Evolutionary conservation across 2,329 filamentous ascomycete genomes (phyloP).

Genomic region (Xylariaceae sp.): DNA sequence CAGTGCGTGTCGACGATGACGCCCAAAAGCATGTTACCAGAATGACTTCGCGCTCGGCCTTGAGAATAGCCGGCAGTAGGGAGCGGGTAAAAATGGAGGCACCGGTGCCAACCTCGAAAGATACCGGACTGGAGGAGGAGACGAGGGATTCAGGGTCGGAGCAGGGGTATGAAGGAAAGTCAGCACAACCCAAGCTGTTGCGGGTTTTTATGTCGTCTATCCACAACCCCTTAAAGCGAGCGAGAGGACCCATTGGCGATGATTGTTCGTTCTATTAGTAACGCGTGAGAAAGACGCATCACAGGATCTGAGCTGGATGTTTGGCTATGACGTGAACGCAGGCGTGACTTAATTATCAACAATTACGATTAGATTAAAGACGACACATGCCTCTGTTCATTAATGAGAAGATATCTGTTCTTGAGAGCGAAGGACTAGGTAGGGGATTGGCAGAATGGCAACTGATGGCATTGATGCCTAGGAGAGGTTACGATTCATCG

Average conservation of each 20-base stretch:
- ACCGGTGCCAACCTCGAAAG: constrained; percentile 54
- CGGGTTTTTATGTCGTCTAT: constrained; percentile 15
- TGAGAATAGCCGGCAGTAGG: constrained; percentile 56
- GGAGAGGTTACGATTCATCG: too few relatives aligned
- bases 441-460: too few relatives aligned
- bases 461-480: too few relatives aligned
- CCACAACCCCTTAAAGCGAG: constrained; percentile 26
- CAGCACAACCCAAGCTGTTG: constrained; percentile 27
- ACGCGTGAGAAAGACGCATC: neutral
- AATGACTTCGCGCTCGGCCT: constrained; percentile 60
- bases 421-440: too few relatives aligned
- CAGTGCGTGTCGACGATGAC: constrained; percentile 54
- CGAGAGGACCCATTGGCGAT: constrained; percentile 18
- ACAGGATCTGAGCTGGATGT: neutral
- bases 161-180: constrained; percentile 45
- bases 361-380: too few relatives aligned
- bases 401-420: too few relatives aligned
- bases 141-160: constrained; percentile 42
- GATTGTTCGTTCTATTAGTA: neutral
- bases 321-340: neutral
- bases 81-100: constrained; percentile 49
- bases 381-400: too few relatives aligned
- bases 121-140: constrained; percentile 42
- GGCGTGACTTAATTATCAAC: too few relatives aligned
- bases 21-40: constrained; percentile 84